phyloP scores from a whole-genome alignment of 768 basidiomycete genomes.

The Termitomyces sp. region DNA sequence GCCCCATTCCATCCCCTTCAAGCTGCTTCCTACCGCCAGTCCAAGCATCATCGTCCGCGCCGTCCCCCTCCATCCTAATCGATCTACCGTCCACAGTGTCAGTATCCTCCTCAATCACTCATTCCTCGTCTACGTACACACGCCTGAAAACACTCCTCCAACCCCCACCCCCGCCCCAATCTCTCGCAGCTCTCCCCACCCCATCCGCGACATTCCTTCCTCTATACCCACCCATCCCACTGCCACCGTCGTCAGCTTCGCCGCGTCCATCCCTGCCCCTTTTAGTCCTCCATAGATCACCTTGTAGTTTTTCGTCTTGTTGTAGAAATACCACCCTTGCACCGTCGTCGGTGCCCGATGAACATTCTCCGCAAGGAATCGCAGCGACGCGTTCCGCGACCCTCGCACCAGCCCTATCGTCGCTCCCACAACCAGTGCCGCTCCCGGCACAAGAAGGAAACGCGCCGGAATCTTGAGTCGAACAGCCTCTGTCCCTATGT shows the following conservation, averaged over 20 bases:
- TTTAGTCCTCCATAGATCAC: slow-evolving; percentile 69
- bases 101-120: background rate
- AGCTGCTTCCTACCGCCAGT: slow-evolving; percentile 45
- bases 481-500: slow-evolving; percentile 6
- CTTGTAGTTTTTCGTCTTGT: slow-evolving; percentile 92
- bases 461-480: slow-evolving; percentile 41
- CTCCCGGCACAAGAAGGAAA: slow-evolving; percentile 54
- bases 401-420: slow-evolving; percentile 71
- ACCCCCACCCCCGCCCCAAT: slow-evolving; percentile 63
- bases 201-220: slow-evolving; percentile 30
- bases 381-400: slow-evolving; percentile 62
- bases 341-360: slow-evolving; percentile 82
- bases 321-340: slow-evolving; percentile 93
- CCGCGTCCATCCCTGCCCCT: slow-evolving; percentile 55
- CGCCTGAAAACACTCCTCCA: slow-evolving; percentile 48
- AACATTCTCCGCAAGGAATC: slow-evolving; percentile 89
- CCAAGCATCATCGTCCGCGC: slow-evolving; percentile 49
- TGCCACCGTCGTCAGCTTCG: slow-evolving; percentile 36
- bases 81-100: slow-evolving; percentile 37
- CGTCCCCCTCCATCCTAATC: slow-evolving; percentile 46
- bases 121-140: slow-evolving; percentile 32
- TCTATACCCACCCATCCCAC: slow-evolving; percentile 40
- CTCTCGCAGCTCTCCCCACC: slow-evolving; percentile 36
- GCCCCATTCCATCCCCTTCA: slow-evolving; percentile 42
- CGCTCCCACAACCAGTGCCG: slow-evolving; percentile 56